These are phyloP conservation scores for Trichosanthes truncata DNA, from an alignment of 306 rosid genomes.

Conservation along the genomic window DNA sequence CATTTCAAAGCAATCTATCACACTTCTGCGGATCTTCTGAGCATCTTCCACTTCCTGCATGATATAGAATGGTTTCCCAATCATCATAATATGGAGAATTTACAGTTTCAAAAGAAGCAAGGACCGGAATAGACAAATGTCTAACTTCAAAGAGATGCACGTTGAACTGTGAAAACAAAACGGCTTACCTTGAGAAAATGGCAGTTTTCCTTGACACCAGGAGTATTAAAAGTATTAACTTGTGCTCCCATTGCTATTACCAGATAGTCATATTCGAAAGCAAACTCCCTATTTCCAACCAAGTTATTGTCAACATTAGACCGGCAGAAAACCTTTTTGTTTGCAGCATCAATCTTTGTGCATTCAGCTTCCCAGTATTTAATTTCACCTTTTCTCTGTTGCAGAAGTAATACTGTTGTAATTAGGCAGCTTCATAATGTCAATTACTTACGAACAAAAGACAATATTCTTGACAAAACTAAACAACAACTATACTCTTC, in stretches of 20 bases:
- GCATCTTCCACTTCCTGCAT: conserved; percentile 92
- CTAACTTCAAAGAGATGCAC: not conserved
- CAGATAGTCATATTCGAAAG: conserved; percentile 76
- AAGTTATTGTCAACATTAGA: conserved; percentile 36
- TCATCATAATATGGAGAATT: conserved; percentile 8
- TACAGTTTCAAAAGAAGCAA: not conserved
- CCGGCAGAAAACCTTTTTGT: conserved; percentile 51
- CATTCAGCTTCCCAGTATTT: conserved; percentile 87
- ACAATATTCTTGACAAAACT: not conserved
- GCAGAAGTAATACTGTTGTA: conserved; percentile 6
- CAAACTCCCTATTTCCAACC: conserved; percentile 57
- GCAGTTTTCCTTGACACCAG: conserved; percentile 83
- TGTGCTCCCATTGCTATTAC: conserved; percentile 79
- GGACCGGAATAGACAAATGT: not conserved
- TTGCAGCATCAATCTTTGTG: conserved; percentile 66
- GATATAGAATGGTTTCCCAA: conserved; percentile 8
- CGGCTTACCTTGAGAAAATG: conserved; percentile 74
- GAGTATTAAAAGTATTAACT: conserved; percentile 88
- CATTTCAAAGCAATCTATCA: conserved; percentile 90
- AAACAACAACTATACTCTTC: not conserved
- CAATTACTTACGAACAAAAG: not conserved
- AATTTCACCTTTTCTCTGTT: conserved; percentile 66
- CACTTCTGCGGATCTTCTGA: conserved; percentile 63
- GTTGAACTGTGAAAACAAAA: not conserved
- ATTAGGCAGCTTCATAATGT: not conserved